Conservation (phyloP, 345 rosid species). For the Geranium brycei region DNA sequence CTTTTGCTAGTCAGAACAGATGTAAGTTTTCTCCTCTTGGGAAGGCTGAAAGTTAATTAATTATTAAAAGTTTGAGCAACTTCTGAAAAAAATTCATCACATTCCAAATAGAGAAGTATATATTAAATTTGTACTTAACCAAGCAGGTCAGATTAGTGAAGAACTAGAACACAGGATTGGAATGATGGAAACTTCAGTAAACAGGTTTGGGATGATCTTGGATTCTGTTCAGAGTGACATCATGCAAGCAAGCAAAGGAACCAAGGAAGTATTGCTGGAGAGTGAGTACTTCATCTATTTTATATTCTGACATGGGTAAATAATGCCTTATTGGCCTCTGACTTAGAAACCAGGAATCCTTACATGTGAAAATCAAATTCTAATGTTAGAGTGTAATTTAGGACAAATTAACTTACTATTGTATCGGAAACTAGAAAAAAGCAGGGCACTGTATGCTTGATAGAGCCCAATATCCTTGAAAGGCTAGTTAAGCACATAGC, state of each 20-base stretch:
- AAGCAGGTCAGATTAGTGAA: conserved; percentile 50
- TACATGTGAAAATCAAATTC: background rate
- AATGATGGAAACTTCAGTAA: conserved; percentile 63
- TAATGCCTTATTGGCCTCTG: background rate
- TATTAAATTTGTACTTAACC: conserved; percentile 10
- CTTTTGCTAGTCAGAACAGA: conserved; percentile 33
- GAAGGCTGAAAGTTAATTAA: background rate
- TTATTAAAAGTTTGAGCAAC: background rate
- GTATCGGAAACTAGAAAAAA: background rate
- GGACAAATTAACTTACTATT: background rate
- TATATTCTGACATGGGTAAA: background rate
- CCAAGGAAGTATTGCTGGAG: conserved; percentile 55
- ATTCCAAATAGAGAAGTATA: background rate
- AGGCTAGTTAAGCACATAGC: background rate
- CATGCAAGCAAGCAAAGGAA: conserved; percentile 70
- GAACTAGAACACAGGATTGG: conserved; percentile 63
- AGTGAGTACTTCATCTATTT: conserved; percentile 33
- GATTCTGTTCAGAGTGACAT: conserved; percentile 76
- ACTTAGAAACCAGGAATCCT: background rate
- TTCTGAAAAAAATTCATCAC: background rate
- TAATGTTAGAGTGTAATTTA: background rate
- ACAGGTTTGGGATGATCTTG: conserved; percentile 61
- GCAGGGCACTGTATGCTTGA: background rate
- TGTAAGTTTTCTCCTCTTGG: conserved; percentile 23
- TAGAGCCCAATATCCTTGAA: background rate